Base-by-base conservation (phyloP, 2,329 filamentous ascomycete genomes). In the Nannizziopsis arthrosporioides region DNA sequence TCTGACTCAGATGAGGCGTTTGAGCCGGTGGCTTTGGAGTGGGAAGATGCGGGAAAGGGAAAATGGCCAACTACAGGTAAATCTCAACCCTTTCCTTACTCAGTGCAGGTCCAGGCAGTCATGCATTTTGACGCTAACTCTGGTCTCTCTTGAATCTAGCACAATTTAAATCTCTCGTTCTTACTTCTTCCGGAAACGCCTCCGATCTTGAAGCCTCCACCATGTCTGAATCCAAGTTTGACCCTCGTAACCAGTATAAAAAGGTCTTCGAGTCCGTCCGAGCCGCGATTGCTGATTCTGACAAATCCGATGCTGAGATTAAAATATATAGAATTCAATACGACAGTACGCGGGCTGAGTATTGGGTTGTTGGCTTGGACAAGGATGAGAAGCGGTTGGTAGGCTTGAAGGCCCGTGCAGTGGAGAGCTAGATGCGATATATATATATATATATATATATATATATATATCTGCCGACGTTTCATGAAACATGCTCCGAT, bases 1-100 rank as follows among this genome's bases (percentile, higher is more conserved):
- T 92, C 83, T 53, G 89, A 94, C 51, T 80, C 85, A 27, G 88
- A 94, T 63, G 86, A 93, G 71, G 81, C 83, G 3, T 94, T 94
- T 65, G 80, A 84, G 62, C 78, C 80, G 2, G 85, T 94, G 5
- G 78, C 76, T 46, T 63, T 94, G 55, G 73, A 72, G 55, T 85
- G 76, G 63, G 47, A 50, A 19, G 54, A 54, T 45, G 64, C 63
- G 1, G 44, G 52, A 9, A 15, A 47, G 30, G 44, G 36, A 14
- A 48, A 40, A 14, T 44, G 44, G 19, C 44, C 17, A 2, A 37
- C 42, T 1, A 15, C 48, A 22, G 49, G 44, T 44, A 32, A 15
- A 2, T 44, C 18, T 22, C 10, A 15, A 41, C 3, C 9, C 9
- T n/a, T n/a, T 17, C 7, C 17, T 17, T 17, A 5, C 15, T 4